Percentiles rank a stretch among this genome's conserved stretches.
phyloP scores from a whole-genome alignment of 257 asterid genomes.

The Mentha longifolia region DNA sequence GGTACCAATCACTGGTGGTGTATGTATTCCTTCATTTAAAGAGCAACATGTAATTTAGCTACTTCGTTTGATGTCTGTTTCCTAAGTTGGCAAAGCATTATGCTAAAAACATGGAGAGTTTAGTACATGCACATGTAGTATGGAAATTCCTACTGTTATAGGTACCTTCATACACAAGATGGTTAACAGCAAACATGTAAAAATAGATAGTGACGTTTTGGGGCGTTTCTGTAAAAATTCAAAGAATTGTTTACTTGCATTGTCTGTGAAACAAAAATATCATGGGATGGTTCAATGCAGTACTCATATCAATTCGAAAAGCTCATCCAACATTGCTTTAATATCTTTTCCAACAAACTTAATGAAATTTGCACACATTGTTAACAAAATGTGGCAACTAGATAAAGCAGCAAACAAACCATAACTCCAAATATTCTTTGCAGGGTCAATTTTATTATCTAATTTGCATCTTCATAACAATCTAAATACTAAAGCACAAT shows the following conservation, averaged over 20 bases:
- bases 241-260: not conserved
- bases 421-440: not conserved
- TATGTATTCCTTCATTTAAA: not conserved
- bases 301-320: not conserved
- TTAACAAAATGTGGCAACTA: not conserved
- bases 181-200: not conserved
- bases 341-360: not conserved
- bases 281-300: not conserved
- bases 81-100: not conserved
- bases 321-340: not conserved
- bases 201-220: not conserved
- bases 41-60: not conserved
- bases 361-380: not conserved
- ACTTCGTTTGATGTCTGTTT: too few relatives aligned
- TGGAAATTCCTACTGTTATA: too few relatives aligned
- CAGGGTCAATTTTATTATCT: constrained; percentile 8
- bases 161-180: not conserved
- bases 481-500: not conserved
- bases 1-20: too few relatives aligned
- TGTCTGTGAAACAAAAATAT: not conserved
- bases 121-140: too few relatives aligned
- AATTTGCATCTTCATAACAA: constrained; percentile 9
- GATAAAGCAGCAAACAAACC: constrained; percentile 14
- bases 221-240: not conserved
- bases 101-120: not conserved